These are phyloP conservation scores for Leucogyrophana mollusca DNA, from an alignment of 768 basidiomycete species.

Conservation along the genomic window DNA sequence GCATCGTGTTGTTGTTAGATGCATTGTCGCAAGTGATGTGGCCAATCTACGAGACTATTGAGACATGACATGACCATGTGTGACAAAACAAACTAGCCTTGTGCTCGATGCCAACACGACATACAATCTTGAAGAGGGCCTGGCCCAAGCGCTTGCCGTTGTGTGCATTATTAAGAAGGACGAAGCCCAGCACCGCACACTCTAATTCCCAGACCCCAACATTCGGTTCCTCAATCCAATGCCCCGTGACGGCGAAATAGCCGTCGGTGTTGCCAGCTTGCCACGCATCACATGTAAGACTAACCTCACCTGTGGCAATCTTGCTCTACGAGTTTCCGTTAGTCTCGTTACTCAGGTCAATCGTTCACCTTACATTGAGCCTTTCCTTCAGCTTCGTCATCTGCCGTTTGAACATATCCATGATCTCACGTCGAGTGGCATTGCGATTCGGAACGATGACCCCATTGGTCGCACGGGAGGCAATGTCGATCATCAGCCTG, in stretches of 20 bases:
- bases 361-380: constrained; percentile 19
- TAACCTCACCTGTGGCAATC: constrained; percentile 21
- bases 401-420: constrained; percentile 24
- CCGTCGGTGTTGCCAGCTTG: constrained; percentile 35
- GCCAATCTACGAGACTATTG: constrained; percentile 22
- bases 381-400: constrained; percentile 8
- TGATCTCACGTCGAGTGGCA: constrained; percentile 24
- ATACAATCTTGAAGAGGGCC: constrained; percentile 34
- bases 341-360: background rate
- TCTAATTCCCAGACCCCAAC: constrained; percentile 26
- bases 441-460: constrained; percentile 34
- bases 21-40: constrained; percentile 39
- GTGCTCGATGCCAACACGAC: constrained; percentile 22
- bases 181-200: constrained; percentile 34
- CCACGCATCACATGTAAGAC: constrained; percentile 40
- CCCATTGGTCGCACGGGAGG: constrained; percentile 33
- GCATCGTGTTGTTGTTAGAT: constrained; percentile 35
- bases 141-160: constrained; percentile 34
- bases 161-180: constrained; percentile 36
- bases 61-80: background rate
- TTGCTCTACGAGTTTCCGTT: constrained; percentile 7
- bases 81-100: constrained; percentile 19
- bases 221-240: constrained; percentile 35
- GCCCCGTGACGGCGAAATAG: constrained; percentile 39
- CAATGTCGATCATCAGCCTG: constrained; percentile 35